Conservation (phyloP, 177 flowering plant genomes). For the Vitis hybrid region DNA sequence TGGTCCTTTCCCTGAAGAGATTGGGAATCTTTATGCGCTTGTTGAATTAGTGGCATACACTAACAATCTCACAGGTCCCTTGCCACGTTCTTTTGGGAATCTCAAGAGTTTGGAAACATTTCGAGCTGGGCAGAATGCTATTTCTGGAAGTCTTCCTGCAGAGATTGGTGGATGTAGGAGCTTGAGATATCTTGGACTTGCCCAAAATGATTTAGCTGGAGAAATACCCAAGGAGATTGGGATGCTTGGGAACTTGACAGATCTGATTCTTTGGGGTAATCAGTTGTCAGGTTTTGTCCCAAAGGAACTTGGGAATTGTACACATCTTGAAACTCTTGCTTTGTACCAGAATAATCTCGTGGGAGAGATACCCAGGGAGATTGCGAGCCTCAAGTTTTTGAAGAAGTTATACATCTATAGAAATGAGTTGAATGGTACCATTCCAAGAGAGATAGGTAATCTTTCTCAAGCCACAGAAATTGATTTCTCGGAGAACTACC, state of each 20-base stretch:
- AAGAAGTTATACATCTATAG: slow-evolving; percentile 60
- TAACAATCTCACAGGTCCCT: slow-evolving; percentile 64
- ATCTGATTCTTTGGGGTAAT: slow-evolving; percentile 61
- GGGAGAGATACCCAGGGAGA: slow-evolving; percentile 65
- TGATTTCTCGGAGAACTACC: slow-evolving; percentile 71
- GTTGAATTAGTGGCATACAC: slow-evolving; percentile 61
- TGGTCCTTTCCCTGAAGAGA: slow-evolving; percentile 63
- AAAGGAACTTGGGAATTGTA: slow-evolving; percentile 67
- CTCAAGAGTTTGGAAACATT: slow-evolving; percentile 52
- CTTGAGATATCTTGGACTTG: slow-evolving; percentile 65
- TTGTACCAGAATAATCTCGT: slow-evolving; percentile 59
- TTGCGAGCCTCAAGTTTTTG: slow-evolving; percentile 56
- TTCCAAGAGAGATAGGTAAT: slow-evolving; percentile 74
- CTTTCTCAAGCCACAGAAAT: slow-evolving; percentile 51
- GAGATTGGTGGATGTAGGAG: slow-evolving; percentile 64
- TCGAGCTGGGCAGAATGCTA: slow-evolving; percentile 74
- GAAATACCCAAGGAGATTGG: slow-evolving; percentile 66
- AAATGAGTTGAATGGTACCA: slow-evolving; percentile 66
- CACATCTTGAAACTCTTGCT: slow-evolving; percentile 59
- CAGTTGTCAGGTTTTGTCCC: slow-evolving; percentile 70
- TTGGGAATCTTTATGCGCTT: slow-evolving; percentile 59
- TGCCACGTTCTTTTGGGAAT: slow-evolving; percentile 74
- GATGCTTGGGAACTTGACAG: slow-evolving; percentile 53
- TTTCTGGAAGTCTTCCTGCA: slow-evolving; percentile 67
- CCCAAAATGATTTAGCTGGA: slow-evolving; percentile 65